A percentile compares a stretch with the other conserved stretches of the same genome.
phyloP scores from a whole-genome alignment of 257 asterid genomes.

The Gynochthodes officinalis region DNA sequence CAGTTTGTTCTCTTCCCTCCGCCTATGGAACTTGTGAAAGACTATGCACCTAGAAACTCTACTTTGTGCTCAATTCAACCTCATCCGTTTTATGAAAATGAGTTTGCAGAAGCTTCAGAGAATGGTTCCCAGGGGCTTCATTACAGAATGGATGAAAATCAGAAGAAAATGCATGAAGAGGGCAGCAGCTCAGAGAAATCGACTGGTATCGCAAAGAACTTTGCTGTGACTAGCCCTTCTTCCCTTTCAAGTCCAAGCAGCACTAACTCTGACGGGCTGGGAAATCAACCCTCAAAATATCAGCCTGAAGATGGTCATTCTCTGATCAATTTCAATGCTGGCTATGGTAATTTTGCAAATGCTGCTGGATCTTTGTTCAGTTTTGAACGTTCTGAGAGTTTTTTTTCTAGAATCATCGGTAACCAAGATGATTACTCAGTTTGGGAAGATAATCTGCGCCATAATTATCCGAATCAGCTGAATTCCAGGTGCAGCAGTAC shows the following conservation, averaged over 20 bases:
- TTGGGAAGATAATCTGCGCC: conserved; percentile 55
- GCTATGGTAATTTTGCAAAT: conserved; percentile 33
- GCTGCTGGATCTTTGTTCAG: conserved; percentile 51
- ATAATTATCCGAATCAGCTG: conserved; percentile 22
- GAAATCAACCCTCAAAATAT: conserved; percentile 25
- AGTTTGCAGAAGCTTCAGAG: conserved; percentile 31
- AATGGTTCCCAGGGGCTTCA: conserved; percentile 29
- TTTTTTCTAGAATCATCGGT: conserved; percentile 31
- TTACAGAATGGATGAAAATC: conserved; percentile 20
- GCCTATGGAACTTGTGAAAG: conserved; percentile 54
- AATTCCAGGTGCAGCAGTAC: conserved; percentile 24
- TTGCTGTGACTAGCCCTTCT: conserved; percentile 47
- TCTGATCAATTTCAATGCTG: conserved; percentile 51
- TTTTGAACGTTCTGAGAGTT: conserved; percentile 43
- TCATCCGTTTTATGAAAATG: conserved; percentile 49
- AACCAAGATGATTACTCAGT: conserved; percentile 42
- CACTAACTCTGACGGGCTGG: conserved; percentile 61
- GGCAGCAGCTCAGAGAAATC: conserved; percentile 49
- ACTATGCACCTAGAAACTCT: conserved; percentile 38
- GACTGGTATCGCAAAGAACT: conserved; percentile 29
- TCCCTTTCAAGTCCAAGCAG: conserved; percentile 81
- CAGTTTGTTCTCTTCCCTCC: conserved; percentile 1
- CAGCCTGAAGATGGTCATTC: conserved; percentile 51
- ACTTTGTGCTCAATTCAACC: conserved; percentile 54
- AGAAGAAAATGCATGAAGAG: conserved; percentile 18